Evolutionary conservation across 257 asterid species (phyloP).

Genomic region (Solanum dulcamara): DNA sequence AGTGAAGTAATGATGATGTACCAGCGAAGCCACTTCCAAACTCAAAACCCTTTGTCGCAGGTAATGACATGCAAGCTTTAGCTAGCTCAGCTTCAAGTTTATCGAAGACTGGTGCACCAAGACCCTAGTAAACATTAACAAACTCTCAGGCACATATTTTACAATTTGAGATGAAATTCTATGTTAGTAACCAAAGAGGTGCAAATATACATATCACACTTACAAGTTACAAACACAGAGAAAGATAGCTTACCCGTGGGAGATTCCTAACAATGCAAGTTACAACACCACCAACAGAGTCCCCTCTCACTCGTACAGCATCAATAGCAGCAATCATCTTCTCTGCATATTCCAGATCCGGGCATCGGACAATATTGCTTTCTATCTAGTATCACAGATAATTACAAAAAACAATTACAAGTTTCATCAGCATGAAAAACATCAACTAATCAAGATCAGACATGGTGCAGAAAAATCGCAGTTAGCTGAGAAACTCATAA

Average conservation of each 20-base stretch:
- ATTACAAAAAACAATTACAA: neutral
- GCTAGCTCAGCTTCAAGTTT: slow-evolving; percentile 98
- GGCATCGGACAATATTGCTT: slow-evolving; percentile 86
- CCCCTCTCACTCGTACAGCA: slow-evolving; percentile 87
- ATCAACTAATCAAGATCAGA: neutral
- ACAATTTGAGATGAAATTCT: neutral
- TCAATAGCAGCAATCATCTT: slow-evolving; percentile 98
- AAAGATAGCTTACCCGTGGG: slow-evolving; percentile 49
- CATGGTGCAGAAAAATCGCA: neutral
- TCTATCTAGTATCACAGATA: slow-evolving; percentile 43
- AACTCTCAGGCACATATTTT: slow-evolving; percentile 3
- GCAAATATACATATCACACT: neutral
- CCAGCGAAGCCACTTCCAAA: slow-evolving; percentile 96
- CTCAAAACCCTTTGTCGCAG: slow-evolving; percentile 98
- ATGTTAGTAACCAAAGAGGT: neutral
- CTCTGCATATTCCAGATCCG: slow-evolving; percentile 86
- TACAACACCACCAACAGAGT: slow-evolving; percentile 96
- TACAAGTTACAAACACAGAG: neutral
- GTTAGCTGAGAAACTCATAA: neutral
- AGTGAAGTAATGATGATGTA: slow-evolving; percentile 6
- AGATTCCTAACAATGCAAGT: slow-evolving; percentile 93
- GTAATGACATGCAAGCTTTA: slow-evolving; percentile 83
- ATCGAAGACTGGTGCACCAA: slow-evolving; percentile 96
- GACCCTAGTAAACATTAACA: slow-evolving; percentile 46
- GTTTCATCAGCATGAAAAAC: neutral